phyloP scores from a whole-genome alignment of 208 protist genomes.

The Herpetomonas samuelpessoai region DNA sequence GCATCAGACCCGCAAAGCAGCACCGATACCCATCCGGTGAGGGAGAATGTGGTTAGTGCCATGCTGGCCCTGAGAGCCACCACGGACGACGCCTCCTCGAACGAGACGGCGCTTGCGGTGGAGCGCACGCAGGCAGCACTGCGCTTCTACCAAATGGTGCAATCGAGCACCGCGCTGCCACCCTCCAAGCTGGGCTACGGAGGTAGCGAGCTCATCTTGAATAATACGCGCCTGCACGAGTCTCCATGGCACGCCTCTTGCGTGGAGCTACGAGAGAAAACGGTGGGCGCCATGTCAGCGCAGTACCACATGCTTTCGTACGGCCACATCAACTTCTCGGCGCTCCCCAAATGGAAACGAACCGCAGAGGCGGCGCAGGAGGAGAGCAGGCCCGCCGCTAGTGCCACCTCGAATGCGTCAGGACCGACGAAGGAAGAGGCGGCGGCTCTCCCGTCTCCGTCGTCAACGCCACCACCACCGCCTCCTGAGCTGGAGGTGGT shows the following conservation, averaged over 20 bases:
- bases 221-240: constrained; percentile 26
- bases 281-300: constrained; percentile 3
- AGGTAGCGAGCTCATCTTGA: constrained; percentile 30
- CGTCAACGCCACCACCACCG: too few species aligned
- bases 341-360: constrained; percentile 1
- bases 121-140: background rate
- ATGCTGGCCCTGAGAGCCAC: too few species aligned
- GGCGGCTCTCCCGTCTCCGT: too few species aligned
- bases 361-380: background rate
- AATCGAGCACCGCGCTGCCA: constrained; percentile 10
- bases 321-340: constrained; percentile 24
- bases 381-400: too few species aligned
- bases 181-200: constrained; percentile 23
- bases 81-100: background rate
- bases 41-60: too few species aligned
- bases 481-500: constrained; percentile 28
- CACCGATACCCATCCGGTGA: too few species aligned
- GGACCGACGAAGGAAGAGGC: too few species aligned
- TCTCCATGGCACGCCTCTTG: constrained; percentile 33
- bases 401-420: too few species aligned
- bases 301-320: constrained; percentile 19
- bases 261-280: constrained; percentile 26
- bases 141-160: constrained; percentile 25
- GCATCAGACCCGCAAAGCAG: too few species aligned
- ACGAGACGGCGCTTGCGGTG: too few species aligned